Evolutionary conservation across 208 protist species (phyloP), one percentile per base, ranked within the genome.

Genomic region (Herpetomonas samuelpessoai): DNA sequence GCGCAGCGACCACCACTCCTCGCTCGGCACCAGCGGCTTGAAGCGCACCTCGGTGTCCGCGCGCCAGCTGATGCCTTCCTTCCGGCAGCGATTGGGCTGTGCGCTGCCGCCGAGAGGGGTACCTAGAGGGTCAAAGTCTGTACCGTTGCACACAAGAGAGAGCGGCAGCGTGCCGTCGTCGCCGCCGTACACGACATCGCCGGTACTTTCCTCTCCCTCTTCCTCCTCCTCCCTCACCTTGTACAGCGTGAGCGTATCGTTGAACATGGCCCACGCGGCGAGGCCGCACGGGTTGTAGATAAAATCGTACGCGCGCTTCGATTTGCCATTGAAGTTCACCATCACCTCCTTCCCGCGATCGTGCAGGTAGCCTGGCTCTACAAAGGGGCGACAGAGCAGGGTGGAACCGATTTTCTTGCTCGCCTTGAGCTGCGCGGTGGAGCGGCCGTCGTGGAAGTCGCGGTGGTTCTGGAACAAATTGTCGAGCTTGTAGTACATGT

Each of bases 401-500:
- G 63, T 63, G 16, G 49, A 52, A 10, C 64, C 68, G 10, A 66
- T 44, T 9, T 63, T 74, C 12, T 65, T 29, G 30, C 66, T 71
- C 10, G 89, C 92, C 18, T 35, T 55, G 25, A 97, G 62, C 77
- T 95, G 87, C 62, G 59, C 29, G 31, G 62, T 72, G 28, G 62
- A 78, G 25, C 81, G 68, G 28, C 84, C 79, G 28, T 83, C 57
- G 63, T 89, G 87, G 75, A 98, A 99, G 46, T 84, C 71, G 31
- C 97, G 76, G 72, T 98, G 89, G 71, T 99, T 99, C 68, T 99
- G 98, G 76, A 97, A 98, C 62, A 98, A 98, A 62, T 98, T 97
- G 19, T 78, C 72, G 0, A 99, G 65, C 70, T 88, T 86, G 74
- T 99, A 99, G 70, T 99, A 98, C 60, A 99, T 68, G 72, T 97